These are phyloP conservation scores for Allantophomopsis lycopodina DNA, from an alignment of 2,329 filamentous ascomycete species.

Conservation along the genomic window DNA sequence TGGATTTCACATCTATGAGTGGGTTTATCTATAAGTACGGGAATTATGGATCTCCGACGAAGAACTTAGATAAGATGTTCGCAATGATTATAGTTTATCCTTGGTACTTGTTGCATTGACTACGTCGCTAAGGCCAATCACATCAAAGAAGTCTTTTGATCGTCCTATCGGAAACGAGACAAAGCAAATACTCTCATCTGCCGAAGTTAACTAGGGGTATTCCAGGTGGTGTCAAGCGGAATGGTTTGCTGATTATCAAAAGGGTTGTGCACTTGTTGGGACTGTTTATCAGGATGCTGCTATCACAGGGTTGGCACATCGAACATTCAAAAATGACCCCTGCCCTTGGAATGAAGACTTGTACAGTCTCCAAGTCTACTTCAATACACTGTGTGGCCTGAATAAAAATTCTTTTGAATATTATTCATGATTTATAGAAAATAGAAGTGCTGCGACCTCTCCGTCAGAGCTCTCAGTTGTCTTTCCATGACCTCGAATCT, in stretches of 20 bases:
- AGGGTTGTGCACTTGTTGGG: background rate
- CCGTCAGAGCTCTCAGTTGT: conserved; percentile 1
- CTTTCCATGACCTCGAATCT: conserved; percentile 1
- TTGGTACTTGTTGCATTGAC: background rate
- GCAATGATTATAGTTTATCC: background rate
- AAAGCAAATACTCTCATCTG: conserved; percentile 1
- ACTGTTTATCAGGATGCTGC: too few species aligned
- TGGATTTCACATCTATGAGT: conserved; percentile 2
- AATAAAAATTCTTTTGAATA: too few species aligned
- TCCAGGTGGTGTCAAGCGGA: conserved; percentile 1
- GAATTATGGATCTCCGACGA: conserved; percentile 1
- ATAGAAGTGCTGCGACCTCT: conserved; percentile 2
- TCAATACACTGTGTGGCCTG: conserved; percentile 1
- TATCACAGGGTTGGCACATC: conserved; percentile 1
- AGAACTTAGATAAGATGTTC: conserved; percentile 3
- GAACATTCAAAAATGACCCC: conserved; percentile 1
- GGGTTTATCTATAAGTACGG: conserved; percentile 2
- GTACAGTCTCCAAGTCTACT: background rate
- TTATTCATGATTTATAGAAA: too few species aligned
- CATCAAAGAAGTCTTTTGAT: conserved; percentile 2
- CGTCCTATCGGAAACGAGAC: conserved; percentile 1
- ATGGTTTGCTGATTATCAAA: conserved; percentile 2
- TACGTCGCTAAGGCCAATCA: background rate
- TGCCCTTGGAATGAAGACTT: conserved; percentile 1
- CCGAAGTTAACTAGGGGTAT: conserved; percentile 3